Percentiles rank a stretch among this genome's conserved stretches.
These are phyloP conservation scores for Claviceps humidiphila DNA, from an alignment of 2,329 filamentous ascomycete species.

Conservation along the genomic window DNA sequence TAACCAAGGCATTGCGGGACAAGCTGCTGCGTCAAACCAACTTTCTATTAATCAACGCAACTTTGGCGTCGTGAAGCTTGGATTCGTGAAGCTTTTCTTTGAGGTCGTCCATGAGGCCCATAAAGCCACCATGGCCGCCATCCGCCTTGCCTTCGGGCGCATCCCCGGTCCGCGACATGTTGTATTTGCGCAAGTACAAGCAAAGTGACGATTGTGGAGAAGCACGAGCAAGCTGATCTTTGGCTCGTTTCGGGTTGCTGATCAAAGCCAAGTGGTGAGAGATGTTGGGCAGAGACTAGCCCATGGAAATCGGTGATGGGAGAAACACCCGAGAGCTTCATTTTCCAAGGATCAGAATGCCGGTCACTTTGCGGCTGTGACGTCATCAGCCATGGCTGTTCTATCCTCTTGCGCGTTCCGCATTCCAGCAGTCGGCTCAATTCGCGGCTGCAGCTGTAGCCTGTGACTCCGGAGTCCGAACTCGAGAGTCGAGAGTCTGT, in stretches of 20 bases:
- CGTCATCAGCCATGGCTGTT: background rate
- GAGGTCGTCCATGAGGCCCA: constrained; percentile 31
- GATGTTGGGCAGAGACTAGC: no score
- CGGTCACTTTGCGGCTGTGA: background rate
- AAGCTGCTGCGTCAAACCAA: constrained; percentile 15
- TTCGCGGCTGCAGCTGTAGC: background rate
- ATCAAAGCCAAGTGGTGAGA: background rate
- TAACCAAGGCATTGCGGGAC: no score
- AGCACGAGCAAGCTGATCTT: background rate
- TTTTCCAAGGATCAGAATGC: background rate
- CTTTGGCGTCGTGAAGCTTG: constrained; percentile 43
- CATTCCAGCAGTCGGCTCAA: background rate
- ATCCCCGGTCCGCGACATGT: constrained; percentile 3
- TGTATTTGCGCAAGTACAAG: background rate
- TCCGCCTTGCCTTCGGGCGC: background rate
- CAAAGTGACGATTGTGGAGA: background rate
- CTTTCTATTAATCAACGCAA: constrained; percentile 47
- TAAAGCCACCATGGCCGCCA: constrained; percentile 13
- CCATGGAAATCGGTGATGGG: no score
- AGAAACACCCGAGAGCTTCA: no score
- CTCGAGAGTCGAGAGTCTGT: background rate
- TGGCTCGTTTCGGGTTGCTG: background rate
- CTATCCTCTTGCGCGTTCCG: background rate
- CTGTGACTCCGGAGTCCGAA: no score
- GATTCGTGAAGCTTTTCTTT: constrained; percentile 43